Base-by-base conservation (phyloP, 345 rosid genomes). In the Hibiscus trionum region DNA sequence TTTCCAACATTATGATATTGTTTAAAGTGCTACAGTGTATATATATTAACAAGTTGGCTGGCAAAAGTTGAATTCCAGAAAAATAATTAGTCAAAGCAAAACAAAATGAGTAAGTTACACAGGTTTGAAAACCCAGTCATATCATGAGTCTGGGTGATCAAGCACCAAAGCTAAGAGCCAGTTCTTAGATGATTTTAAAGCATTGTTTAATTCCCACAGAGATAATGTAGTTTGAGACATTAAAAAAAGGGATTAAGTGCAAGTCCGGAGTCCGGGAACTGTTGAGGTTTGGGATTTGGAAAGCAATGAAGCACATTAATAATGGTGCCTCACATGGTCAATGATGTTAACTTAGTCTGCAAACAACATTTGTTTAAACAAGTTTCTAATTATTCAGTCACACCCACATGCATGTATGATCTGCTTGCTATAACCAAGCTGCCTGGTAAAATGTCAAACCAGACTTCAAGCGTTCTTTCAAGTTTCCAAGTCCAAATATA, bases 251-350 rank as follows among this genome's bases (percentile, higher is more conserved):
- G 50, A 50, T 50, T 24, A 72, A 70, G 69, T 50, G 7, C 61
- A 50, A 50, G 39, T 73, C 55, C 50, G 49, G 77, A 67, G 73
- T 61, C 77, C 72, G 75, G 37, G 72, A 62, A 72, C 65, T 16
- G 78, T 69, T 78, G 77, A 66, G 74, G 74, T 49, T 31, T 37
- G 70, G 76, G 76, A 74, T 73, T 57, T 55, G 73, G 67, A 74
- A 14, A 21, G 67, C 16, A 71, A 69, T 49, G 79, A 73, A 63
- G 56, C 24, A 77, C 70, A 21, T 56, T 37, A 71, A 75, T 77
- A 64, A 71, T 81, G 61, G 49, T 80, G 83, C 66, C 60, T 73
- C 84, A 75, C 81, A 75, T 55, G 80, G 53, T 75, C 52, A 78
- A 73, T 80, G 72, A 80, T 82, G 68, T 27, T 59, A 70, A 66